These are phyloP conservation scores for Ustilago tritici DNA, from an alignment of 1,284 basidiomycete genomes.

Conservation along the genomic window DNA sequence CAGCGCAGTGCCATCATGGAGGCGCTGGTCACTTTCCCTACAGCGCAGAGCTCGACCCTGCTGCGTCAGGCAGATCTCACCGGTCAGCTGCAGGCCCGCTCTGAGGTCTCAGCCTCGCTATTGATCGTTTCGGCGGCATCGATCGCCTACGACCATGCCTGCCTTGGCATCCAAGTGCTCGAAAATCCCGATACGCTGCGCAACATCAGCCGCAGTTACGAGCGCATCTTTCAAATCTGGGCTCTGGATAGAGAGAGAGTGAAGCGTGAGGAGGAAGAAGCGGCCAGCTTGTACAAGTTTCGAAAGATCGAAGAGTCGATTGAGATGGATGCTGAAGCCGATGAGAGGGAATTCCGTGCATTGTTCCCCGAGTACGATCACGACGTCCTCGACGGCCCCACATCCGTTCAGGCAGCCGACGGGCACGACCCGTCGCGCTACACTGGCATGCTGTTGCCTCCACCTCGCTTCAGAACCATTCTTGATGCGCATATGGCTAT, in stretches of 20 bases:
- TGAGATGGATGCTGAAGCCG: slow-evolving; percentile 76
- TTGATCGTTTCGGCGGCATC: slow-evolving; percentile 38
- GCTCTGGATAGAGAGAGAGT: slow-evolving; percentile 81
- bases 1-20: slow-evolving; percentile 53
- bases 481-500: slow-evolving; percentile 54
- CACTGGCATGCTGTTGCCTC: slow-evolving; percentile 34
- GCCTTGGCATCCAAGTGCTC: slow-evolving; percentile 29
- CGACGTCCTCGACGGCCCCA: slow-evolving; percentile 70
- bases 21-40: slow-evolving; percentile 64
- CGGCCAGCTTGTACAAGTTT: slow-evolving; percentile 83
- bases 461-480: slow-evolving; percentile 29
- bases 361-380: slow-evolving; percentile 88
- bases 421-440: slow-evolving; percentile 17
- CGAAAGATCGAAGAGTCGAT: slow-evolving; percentile 76
- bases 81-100: slow-evolving; percentile 58
- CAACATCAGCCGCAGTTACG: slow-evolving; percentile 72
- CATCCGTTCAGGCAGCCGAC: slow-evolving; percentile 1
- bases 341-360: slow-evolving; percentile 83
- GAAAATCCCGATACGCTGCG: slow-evolving; percentile 29
- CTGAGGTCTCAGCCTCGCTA: slow-evolving; percentile 51
- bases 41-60: slow-evolving; percentile 47
- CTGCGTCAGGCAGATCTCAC: slow-evolving; percentile 56
- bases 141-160: slow-evolving; percentile 35
- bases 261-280: slow-evolving; percentile 76
- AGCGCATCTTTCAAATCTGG: slow-evolving; percentile 84